These are phyloP conservation scores for Arthrobotrys sinensis DNA, from an alignment of 2,329 filamentous ascomycete species.

Conservation along the genomic window DNA sequence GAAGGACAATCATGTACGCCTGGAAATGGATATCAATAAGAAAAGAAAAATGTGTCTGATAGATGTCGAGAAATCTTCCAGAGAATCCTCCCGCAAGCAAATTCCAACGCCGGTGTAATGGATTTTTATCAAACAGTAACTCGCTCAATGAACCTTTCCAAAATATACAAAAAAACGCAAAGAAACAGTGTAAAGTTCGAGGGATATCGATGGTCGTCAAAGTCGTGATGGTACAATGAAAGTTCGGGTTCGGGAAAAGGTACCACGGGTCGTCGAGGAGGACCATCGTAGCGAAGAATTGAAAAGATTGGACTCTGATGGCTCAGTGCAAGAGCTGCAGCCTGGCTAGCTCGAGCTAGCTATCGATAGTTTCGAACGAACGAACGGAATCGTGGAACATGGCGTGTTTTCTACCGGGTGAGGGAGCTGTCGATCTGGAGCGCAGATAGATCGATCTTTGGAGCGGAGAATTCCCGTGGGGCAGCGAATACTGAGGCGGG, in stretches of 20 bases:
- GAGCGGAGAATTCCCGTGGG: constrained; percentile 29
- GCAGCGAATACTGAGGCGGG: constrained; percentile 43
- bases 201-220: constrained; percentile 50
- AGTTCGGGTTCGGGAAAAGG: background rate
- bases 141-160: constrained; percentile 51
- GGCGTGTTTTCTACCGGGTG: constrained; percentile 25
- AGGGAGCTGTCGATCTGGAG: constrained; percentile 37
- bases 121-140: constrained; percentile 41
- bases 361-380: constrained; percentile 31
- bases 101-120: constrained; percentile 56
- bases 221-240: constrained; percentile 54
- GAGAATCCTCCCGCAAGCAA: constrained; percentile 48
- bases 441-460: constrained; percentile 49
- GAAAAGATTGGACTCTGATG: constrained; percentile 18
- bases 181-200: constrained; percentile 13
- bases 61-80: constrained; percentile 51
- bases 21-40: constrained; percentile 53
- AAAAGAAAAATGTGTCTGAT: constrained; percentile 21
- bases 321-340: constrained; percentile 28
- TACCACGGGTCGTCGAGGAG: constrained; percentile 1
- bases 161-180: constrained; percentile 44
- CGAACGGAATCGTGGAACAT: background rate
- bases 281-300: constrained; percentile 6
- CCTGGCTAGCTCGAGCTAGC: constrained; percentile 52
- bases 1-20: constrained; percentile 39